Conservation (phyloP, 768 basidiomycete genomes). For the Dictyophora rubrovolvata region DNA sequence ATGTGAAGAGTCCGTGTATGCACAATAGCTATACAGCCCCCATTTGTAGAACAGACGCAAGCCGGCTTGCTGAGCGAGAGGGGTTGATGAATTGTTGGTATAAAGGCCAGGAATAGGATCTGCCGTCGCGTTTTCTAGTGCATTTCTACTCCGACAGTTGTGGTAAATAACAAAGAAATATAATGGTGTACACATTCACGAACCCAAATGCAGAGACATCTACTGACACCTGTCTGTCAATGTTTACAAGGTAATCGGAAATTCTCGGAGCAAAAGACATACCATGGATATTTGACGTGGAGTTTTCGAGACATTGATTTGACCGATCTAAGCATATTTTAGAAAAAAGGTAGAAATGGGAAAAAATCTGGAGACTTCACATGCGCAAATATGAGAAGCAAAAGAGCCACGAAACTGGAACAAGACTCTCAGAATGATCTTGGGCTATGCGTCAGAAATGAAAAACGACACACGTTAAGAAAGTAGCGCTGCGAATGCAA, state of each 20-base stretch:
- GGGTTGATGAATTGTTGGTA: constrained; percentile 51
- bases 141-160: constrained; percentile 34
- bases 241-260: constrained; percentile 11
- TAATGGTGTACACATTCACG: constrained; percentile 15
- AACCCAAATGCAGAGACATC: constrained; percentile 68
- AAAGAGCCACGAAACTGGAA: constrained; percentile 34
- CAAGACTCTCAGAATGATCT: constrained; percentile 13
- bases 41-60: constrained; percentile 65
- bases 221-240: constrained; percentile 42
- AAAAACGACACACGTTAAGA: constrained; percentile 51
- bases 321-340: constrained; percentile 50
- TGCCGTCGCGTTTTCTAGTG: constrained; percentile 33
- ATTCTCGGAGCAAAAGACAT: constrained; percentile 14
- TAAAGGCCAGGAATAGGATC: constrained; percentile 59
- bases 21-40: constrained; percentile 77
- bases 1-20: constrained; percentile 46
- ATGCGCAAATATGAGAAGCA: constrained; percentile 72
- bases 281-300: constrained; percentile 71
- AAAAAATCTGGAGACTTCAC: constrained; percentile 30
- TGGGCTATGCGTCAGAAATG: constrained; percentile 16
- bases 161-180: constrained; percentile 4
- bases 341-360: constrained; percentile 13
- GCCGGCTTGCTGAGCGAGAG: constrained; percentile 46
- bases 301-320: constrained; percentile 68
- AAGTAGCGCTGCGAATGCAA: constrained; percentile 60